These are phyloP conservation scores for Solanum pimpinellifolium DNA, from an alignment of 257 asterid genomes.

Conservation along the genomic window DNA sequence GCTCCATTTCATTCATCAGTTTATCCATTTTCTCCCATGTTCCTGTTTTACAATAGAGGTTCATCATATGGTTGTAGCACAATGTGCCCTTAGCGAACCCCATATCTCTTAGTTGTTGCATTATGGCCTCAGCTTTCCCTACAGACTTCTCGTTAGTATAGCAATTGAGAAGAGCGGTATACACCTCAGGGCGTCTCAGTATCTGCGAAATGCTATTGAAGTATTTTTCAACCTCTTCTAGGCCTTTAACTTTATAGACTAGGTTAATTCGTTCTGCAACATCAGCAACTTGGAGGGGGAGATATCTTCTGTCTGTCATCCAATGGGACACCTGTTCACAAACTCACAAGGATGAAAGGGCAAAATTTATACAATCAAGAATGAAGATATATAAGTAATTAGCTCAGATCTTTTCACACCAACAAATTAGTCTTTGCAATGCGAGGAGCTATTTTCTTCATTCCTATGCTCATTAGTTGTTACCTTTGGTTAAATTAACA, in stretches of 20 bases:
- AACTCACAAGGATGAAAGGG: not conserved
- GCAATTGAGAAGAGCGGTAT: constrained; percentile 59
- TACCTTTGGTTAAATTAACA: not conserved
- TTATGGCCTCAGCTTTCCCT: constrained; percentile 53
- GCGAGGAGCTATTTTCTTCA: not conserved
- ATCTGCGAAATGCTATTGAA: constrained; percentile 29
- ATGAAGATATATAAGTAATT: too few species aligned
- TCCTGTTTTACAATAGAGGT: constrained; percentile 31
- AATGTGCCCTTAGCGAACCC: constrained; percentile 38
- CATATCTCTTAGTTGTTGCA: constrained; percentile 51
- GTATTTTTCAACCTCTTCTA: constrained; percentile 47
- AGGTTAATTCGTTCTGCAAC: constrained; percentile 35
- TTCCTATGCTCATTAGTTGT: not conserved
- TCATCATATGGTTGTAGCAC: constrained; percentile 63
- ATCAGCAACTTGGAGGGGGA: constrained; percentile 21
- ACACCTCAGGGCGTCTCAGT: constrained; percentile 13
- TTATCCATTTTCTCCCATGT: constrained; percentile 19
- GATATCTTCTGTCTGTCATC: constrained; percentile 48
- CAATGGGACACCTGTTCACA: constrained; percentile 46
- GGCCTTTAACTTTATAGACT: constrained; percentile 35
- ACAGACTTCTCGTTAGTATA: constrained; percentile 29
- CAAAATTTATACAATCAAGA: too few species aligned
- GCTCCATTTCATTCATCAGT: constrained; percentile 29
- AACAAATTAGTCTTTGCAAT: not conserved
- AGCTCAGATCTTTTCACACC: not conserved